Base-by-base conservation (phyloP, 345 rosid species). In the Lepidium africanum region DNA sequence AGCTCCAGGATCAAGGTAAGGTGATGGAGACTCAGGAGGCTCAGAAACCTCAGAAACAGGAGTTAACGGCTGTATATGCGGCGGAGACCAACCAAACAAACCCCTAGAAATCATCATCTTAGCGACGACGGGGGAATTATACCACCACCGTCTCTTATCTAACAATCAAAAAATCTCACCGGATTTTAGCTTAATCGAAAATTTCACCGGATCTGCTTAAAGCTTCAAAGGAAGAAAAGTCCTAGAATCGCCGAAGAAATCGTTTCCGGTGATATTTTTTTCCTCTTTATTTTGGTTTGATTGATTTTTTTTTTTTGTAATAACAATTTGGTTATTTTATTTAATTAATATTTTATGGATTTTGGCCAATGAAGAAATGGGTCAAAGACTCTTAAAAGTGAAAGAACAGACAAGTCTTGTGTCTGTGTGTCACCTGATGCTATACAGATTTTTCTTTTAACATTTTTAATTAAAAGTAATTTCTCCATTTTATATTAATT, bases 1-100 rank as follows among this genome's bases (percentile, higher is more conserved):
- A 7, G 87, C 92, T 19, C 76, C 80, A 15, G 78, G 60, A 71
- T 94, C 97, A 12, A 87, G 65, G 77, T 94, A 94, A 7, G 99
- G 99, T 5, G 97, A 94, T 2, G 99, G 99, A 9, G 96, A 87
- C 83, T 94, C 99, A 63, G 99, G 99, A 33, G 99, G 97, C 86
- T 91, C 99, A 14, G 99, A 95, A 6, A 95, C 97, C 83, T 94
- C 99, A 1, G 99, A 91, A 2, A 94, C 99, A 4, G 99, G 99
- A 65, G 99, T 94, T 69, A 94, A 53, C 38, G 97, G 99, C 60
- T 94, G 99, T 81, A 94, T 83, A 70, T 94, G 99, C 10, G 99
- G 97, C 48, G 99, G 99, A 49, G 99, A 94, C 97, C 91, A 91
- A 62, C 99, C 97, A 36, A 94, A 94, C 80, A 94, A 81, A 25